Evolutionary conservation across 2,329 filamentous ascomycete genomes (phyloP).

Genomic region (Phialocephala sp.): DNA sequence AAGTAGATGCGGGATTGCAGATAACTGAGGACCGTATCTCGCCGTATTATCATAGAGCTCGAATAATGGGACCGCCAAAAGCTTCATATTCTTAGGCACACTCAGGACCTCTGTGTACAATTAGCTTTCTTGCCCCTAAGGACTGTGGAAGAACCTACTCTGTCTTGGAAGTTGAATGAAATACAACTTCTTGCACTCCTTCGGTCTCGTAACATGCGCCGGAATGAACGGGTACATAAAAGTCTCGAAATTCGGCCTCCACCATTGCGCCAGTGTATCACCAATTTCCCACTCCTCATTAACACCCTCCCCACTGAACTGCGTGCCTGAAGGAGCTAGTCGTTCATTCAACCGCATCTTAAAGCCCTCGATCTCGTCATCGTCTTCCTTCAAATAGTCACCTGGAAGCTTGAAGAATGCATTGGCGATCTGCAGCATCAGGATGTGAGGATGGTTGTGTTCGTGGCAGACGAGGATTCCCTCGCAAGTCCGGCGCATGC

Average conservation of each 20-base stretch:
- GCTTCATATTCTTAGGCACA: constrained; percentile 99
- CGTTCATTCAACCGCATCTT: constrained; percentile 91
- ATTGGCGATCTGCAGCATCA: constrained; percentile 99
- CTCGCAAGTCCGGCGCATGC: constrained; percentile 97
- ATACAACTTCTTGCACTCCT: constrained; percentile 99
- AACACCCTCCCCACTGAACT: constrained; percentile 81
- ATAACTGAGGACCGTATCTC: constrained; percentile 93
- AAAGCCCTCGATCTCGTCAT: constrained; percentile 94
- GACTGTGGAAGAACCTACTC: constrained; percentile 61
- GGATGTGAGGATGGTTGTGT: constrained; percentile 97
- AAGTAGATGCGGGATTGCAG: constrained; percentile 92
- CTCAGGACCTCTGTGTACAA: constrained; percentile 77
- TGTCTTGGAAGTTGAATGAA: constrained; percentile 92
- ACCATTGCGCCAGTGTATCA: constrained; percentile 97
- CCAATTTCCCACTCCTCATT: constrained; percentile 94
- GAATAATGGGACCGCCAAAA: constrained; percentile 94
- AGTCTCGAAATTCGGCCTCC: constrained; percentile 98
- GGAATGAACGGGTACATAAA: constrained; percentile 99
- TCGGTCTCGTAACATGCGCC: constrained; percentile 92
- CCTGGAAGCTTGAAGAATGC: constrained; percentile 99
- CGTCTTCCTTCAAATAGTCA: constrained; percentile 88
- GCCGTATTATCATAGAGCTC: constrained; percentile 98
- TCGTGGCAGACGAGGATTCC: constrained; percentile 98
- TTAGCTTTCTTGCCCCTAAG: constrained; percentile 21
- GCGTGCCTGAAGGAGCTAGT: constrained; percentile 86